These are phyloP conservation scores for Scutellaria minor DNA, from an alignment of 257 asterid species.

Conservation along the genomic window DNA sequence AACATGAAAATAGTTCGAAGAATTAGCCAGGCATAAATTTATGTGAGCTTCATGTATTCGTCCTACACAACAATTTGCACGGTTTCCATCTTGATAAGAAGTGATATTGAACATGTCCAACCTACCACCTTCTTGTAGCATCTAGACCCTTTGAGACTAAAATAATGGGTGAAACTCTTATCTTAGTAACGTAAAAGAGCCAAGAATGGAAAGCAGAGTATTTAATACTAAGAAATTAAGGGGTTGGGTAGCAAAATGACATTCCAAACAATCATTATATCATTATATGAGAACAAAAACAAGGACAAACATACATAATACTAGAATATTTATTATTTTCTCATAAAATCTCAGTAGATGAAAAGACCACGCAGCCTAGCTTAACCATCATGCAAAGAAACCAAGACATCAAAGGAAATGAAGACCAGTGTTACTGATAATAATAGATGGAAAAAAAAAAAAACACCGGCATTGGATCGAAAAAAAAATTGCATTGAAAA, in stretches of 20 bases:
- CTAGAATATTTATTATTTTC: background rate
- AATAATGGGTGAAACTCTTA: background rate
- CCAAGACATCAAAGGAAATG: background rate
- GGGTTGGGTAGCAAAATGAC: background rate
- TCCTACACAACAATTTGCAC: background rate
- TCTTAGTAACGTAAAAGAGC: too few relatives aligned
- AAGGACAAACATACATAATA: background rate
- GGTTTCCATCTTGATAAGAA: conserved; percentile 10
- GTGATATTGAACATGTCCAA: background rate
- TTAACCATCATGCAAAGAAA: background rate
- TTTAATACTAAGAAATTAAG: background rate
- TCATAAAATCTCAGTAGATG: background rate
- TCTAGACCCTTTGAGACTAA: background rate
- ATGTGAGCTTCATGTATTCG: background rate
- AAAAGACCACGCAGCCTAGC: background rate
- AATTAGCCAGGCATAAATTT: background rate
- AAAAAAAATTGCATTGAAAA: background rate
- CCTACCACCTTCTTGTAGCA: conserved; percentile 10
- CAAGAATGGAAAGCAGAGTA: too few relatives aligned
- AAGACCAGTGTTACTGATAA: background rate
- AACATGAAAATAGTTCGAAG: background rate
- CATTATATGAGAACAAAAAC: background rate
- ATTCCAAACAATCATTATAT: background rate
- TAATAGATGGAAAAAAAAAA: background rate
- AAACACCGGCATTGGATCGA: background rate